Evolutionary conservation across 192 early-diverging fungal species (phyloP).

Genomic region (Backusella morwellensis): DNA sequence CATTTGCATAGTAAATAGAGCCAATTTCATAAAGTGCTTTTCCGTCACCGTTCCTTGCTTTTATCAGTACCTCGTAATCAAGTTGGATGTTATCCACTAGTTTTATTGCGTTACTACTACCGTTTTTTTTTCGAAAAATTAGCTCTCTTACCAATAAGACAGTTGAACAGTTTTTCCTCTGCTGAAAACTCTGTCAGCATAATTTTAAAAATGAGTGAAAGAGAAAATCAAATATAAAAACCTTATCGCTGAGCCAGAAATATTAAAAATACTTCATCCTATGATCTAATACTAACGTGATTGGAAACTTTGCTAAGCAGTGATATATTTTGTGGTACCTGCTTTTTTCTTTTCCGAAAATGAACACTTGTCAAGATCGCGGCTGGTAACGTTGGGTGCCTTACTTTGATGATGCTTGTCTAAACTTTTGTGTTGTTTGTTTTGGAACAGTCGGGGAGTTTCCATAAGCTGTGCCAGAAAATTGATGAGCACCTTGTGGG

Average conservation of each 20-base stretch:
- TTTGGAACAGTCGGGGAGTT: neutral
- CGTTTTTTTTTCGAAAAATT: neutral
- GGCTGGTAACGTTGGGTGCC: neutral
- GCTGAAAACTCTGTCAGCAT: neutral
- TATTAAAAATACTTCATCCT: neutral
- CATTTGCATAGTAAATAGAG: neutral
- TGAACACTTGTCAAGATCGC: conserved; percentile 16
- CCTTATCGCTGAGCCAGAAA: neutral
- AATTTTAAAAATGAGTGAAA: neutral
- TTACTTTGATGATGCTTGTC: neutral
- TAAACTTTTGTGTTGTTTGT: neutral
- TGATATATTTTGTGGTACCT: no score
- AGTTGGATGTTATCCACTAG: neutral
- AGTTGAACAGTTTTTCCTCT: neutral
- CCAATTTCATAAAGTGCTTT: neutral
- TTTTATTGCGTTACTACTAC: neutral
- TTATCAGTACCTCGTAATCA: neutral
- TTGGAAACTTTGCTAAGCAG: neutral
- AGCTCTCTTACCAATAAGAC: neutral
- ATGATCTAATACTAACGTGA: neutral
- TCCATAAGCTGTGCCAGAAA: conserved; percentile 26
- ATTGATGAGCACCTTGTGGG: conserved; percentile 26
- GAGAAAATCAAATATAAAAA: neutral
- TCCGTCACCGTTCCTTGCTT: neutral
- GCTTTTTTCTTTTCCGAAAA: no score